phyloP scores from a whole-genome alignment of 2,329 filamentous ascomycete species.

The Xylaria sp. region DNA sequence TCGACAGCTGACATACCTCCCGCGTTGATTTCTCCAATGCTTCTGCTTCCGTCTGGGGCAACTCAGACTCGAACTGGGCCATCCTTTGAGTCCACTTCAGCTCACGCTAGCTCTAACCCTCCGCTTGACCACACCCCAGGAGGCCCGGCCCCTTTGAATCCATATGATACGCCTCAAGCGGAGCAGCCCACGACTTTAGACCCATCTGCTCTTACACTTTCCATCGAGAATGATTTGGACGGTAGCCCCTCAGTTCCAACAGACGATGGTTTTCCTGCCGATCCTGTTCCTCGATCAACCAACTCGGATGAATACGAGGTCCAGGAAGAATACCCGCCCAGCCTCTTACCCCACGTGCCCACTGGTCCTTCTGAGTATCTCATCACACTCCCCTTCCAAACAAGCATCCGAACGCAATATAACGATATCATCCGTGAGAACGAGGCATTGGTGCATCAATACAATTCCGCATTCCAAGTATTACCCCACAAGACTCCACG shows the following conservation, averaged over 20 bases:
- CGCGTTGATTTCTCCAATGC: slow-evolving; percentile 21
- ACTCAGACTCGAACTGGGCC: slow-evolving; percentile 26
- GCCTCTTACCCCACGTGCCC: slow-evolving; percentile 44
- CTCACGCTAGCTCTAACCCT: slow-evolving; percentile 5
- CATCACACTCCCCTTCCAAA: slow-evolving; percentile 68
- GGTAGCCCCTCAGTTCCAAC: slow-evolving; percentile 46
- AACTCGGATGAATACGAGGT: slow-evolving; percentile 37
- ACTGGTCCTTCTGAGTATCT: slow-evolving; percentile 58
- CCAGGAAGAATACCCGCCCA: slow-evolving; percentile 40
- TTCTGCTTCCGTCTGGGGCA: slow-evolving; percentile 34
- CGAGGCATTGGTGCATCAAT: slow-evolving; percentile 57
- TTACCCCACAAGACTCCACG: slow-evolving; percentile 56
- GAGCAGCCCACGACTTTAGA: slow-evolving; percentile 48
- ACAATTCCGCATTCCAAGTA: slow-evolving; percentile 56
- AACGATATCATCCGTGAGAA: slow-evolving; percentile 60
- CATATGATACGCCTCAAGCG: slow-evolving; percentile 38
- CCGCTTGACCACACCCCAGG: slow-evolving; percentile 21
- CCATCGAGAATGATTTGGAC: slow-evolving; percentile 48
- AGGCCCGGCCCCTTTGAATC: slow-evolving; percentile 27
- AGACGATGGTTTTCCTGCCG: slow-evolving; percentile 40
- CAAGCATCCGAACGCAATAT: slow-evolving; percentile 64
- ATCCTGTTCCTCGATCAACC: slow-evolving; percentile 26
- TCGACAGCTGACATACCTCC: slow-evolving; percentile 9
- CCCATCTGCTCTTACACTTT: slow-evolving; percentile 48
- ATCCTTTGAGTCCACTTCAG: slow-evolving; percentile 9